Evolutionary conservation across 345 rosid species (phyloP).

Genomic region (Populus ilicifolia): DNA sequence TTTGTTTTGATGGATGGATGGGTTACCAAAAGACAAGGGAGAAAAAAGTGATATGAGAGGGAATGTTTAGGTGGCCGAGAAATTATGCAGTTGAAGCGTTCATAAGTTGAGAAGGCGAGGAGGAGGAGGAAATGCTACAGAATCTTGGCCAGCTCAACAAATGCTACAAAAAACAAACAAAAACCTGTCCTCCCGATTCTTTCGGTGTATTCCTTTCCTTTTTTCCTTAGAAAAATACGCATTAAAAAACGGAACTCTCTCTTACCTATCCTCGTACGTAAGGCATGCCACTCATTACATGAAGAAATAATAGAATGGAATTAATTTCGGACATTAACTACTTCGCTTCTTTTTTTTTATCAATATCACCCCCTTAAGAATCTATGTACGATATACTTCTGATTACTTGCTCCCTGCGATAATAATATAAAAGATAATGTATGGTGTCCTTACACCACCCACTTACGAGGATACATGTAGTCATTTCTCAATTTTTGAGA

Average conservation of each 20-base stretch:
- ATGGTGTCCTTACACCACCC: too few relatives aligned
- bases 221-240: not conserved
- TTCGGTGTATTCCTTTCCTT: conserved; percentile 3
- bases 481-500: too few relatives aligned
- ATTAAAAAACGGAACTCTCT: not conserved
- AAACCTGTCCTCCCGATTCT: conserved; percentile 9
- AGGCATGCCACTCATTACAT: not conserved
- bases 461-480: too few relatives aligned
- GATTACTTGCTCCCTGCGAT: too few relatives aligned
- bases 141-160: conserved; percentile 40
- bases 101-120: not conserved
- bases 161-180: conserved; percentile 23
- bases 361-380: too few relatives aligned
- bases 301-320: too few relatives aligned
- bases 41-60: conserved; percentile 4
- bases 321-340: too few relatives aligned
- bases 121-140: not conserved
- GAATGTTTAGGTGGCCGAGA: conserved; percentile 31
- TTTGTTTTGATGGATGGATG: not conserved
- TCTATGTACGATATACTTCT: too few relatives aligned
- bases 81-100: conserved; percentile 19
- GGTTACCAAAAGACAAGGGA: conserved; percentile 1
- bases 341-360: too few relatives aligned
- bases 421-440: too few relatives aligned
- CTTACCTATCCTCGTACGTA: not conserved